A percentile compares a stretch with the other conserved stretches of the same genome.
phyloP scores from a whole-genome alignment of 805 yeast genomes.

The Ogataea polymorpha region DNA sequence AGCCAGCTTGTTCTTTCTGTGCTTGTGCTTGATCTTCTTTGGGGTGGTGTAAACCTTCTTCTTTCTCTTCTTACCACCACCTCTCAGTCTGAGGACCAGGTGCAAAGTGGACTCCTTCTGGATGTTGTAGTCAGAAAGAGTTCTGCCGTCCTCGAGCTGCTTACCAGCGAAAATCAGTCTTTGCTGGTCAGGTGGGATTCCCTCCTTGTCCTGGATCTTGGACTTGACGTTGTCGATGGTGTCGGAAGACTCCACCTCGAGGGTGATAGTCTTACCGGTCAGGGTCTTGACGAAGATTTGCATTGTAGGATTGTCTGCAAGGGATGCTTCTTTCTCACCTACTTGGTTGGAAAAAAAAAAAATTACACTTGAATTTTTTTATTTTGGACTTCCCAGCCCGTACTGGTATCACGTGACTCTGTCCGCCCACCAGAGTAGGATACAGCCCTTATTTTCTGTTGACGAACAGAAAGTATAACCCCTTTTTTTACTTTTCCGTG shows the following conservation, averaged over 20 bases:
- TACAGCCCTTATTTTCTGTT: slow-evolving; percentile 3
- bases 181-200: slow-evolving; percentile 99
- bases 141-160: slow-evolving; percentile 99
- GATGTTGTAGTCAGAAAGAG: slow-evolving; percentile 98
- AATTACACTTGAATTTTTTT: slow-evolving; percentile 1
- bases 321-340: slow-evolving; percentile 40
- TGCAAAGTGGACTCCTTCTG: slow-evolving; percentile 99
- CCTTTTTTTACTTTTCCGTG: slow-evolving; percentile 1
- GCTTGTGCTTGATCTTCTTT: slow-evolving; percentile 99
- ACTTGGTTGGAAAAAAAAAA: slow-evolving; percentile 8
- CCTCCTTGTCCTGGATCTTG: slow-evolving; percentile 98
- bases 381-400: slow-evolving; percentile 5
- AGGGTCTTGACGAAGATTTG: slow-evolving; percentile 80
- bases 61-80: slow-evolving; percentile 99
- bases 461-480: not conserved
- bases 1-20: slow-evolving; percentile 98
- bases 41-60: slow-evolving; percentile 99
- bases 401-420: slow-evolving; percentile 8
- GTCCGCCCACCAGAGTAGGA: not conserved
- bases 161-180: slow-evolving; percentile 99
- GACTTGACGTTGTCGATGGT: slow-evolving; percentile 98
- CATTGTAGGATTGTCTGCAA: slow-evolving; percentile 44
- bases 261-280: slow-evolving; percentile 93
- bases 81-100: slow-evolving; percentile 95
- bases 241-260: slow-evolving; percentile 98